Percentiles rank a stretch among this genome's conserved stretches.
Evolutionary conservation across 345 rosid genomes (phyloP).

Genomic region (Camelina neglecta): DNA sequence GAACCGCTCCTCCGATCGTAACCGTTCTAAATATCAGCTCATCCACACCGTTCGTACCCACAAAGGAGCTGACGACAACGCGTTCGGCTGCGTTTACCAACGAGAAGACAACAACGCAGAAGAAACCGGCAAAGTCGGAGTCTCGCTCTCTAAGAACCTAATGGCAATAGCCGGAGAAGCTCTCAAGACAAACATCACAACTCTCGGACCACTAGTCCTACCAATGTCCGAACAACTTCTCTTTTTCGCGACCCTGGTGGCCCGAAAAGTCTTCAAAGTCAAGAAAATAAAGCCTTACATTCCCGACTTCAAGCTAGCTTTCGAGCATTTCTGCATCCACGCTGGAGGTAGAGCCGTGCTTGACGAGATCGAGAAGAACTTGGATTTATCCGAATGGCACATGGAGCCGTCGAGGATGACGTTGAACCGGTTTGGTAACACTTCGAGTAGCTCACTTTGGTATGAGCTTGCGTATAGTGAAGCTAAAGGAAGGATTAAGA

Average conservation of each 20-base stretch:
- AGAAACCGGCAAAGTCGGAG: slow-evolving; percentile 57
- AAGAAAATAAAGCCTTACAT: slow-evolving; percentile 74
- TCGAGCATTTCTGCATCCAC: slow-evolving; percentile 88
- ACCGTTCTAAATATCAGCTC: slow-evolving; percentile 86
- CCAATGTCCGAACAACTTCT: slow-evolving; percentile 93
- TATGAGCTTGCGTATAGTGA: slow-evolving; percentile 86
- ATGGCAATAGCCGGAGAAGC: slow-evolving; percentile 98
- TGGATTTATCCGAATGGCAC: slow-evolving; percentile 75
- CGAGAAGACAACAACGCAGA: slow-evolving; percentile 62
- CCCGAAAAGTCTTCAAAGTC: slow-evolving; percentile 69
- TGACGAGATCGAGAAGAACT: slow-evolving; percentile 86
- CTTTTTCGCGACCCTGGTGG: slow-evolving; percentile 68
- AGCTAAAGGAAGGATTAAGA: slow-evolving; percentile 82
- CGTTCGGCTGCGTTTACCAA: slow-evolving; percentile 79
- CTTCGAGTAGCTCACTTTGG: slow-evolving; percentile 93
- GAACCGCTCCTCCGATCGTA: slow-evolving; percentile 69
- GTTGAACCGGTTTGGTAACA: slow-evolving; percentile 80
- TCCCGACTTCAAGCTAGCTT: slow-evolving; percentile 85
- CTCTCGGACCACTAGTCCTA: slow-evolving; percentile 82
- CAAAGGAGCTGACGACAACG: slow-evolving; percentile 83
- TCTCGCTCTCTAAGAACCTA: slow-evolving; percentile 83
- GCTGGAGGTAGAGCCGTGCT: slow-evolving; percentile 93
- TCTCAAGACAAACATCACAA: slow-evolving; percentile 88
- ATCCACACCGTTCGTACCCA: slow-evolving; percentile 94
- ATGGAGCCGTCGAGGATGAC: slow-evolving; percentile 99